These are phyloP conservation scores for Beta lomatogona DNA, from an alignment of 179 eudicot species.

Conservation along the genomic window DNA sequence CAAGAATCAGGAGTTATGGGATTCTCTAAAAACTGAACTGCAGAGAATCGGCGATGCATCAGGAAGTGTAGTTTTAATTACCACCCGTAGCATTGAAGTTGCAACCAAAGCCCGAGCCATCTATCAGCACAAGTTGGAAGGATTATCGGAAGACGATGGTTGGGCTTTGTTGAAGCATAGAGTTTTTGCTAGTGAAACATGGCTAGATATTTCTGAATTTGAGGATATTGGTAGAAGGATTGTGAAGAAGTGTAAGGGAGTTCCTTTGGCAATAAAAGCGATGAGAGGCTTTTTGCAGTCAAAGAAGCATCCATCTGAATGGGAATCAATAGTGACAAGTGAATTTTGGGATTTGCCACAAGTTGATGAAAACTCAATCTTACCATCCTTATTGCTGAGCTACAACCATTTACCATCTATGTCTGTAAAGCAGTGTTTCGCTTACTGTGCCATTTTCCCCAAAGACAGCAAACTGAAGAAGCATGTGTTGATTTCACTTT, in stretches of 20 bases:
- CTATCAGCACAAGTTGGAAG: neutral
- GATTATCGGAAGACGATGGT: slow-evolving; percentile 5
- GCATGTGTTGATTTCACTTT: neutral
- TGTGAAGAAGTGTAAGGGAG: slow-evolving; percentile 24
- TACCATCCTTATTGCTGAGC: slow-evolving; percentile 24
- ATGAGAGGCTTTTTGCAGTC: slow-evolving; percentile 8
- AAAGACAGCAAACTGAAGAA: neutral
- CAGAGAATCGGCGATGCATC: slow-evolving; percentile 7
- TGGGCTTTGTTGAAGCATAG: slow-evolving; percentile 11
- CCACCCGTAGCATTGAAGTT: slow-evolving; percentile 26
- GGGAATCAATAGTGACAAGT: slow-evolving; percentile 24
- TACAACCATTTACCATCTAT: slow-evolving; percentile 22
- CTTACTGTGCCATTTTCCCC: slow-evolving; percentile 20
- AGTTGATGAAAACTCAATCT: neutral
- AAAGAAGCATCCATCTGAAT: neutral
- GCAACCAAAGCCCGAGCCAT: neutral
- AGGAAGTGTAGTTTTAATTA: slow-evolving; percentile 23
- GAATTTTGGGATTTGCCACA: slow-evolving; percentile 17
- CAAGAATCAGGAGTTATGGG: slow-evolving; percentile 14
- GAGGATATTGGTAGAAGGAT: slow-evolving; percentile 18
- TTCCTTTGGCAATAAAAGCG: slow-evolving; percentile 26
- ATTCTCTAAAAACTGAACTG: slow-evolving; percentile 1
- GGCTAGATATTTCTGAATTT: neutral
- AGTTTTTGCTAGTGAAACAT: neutral
- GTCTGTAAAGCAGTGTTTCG: slow-evolving; percentile 29